Evolutionary conservation across 1,284 basidiomycete species (phyloP).

Genomic region (Meira miltonrushii): DNA sequence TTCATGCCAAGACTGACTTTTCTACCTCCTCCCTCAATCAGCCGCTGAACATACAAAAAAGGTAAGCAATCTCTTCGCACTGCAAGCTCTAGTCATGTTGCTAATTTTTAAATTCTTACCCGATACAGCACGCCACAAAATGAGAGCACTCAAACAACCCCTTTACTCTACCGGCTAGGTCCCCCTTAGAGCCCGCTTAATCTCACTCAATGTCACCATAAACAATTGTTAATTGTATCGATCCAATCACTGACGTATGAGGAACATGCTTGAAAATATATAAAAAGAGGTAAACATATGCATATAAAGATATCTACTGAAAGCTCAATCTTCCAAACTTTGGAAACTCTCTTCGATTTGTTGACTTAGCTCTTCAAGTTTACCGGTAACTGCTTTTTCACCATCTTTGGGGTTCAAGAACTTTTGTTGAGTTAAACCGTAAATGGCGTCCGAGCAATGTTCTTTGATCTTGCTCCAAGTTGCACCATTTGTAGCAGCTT

Average conservation of each 20-base stretch:
- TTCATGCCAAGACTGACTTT: too few relatives aligned
- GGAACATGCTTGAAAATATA: too few relatives aligned
- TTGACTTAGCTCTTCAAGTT: constrained; percentile 44
- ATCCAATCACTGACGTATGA: too few relatives aligned
- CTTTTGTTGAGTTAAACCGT: constrained; percentile 95
- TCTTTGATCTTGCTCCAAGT: constrained; percentile 94
- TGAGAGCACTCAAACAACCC: too few relatives aligned
- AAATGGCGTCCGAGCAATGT: constrained; percentile 78
- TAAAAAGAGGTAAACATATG: too few relatives aligned
- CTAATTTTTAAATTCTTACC: not conserved
- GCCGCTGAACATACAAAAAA: constrained; percentile 9
- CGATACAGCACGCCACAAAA: too few relatives aligned
- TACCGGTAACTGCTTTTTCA: constrained; percentile 42
- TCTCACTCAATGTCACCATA: too few relatives aligned
- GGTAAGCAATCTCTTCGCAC: not conserved
- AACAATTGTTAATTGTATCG: too few relatives aligned
- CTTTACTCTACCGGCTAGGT: too few relatives aligned
- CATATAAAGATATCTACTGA: too few relatives aligned
- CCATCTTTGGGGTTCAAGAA: constrained; percentile 66
- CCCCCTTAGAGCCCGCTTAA: too few relatives aligned
- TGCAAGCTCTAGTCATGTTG: not conserved
- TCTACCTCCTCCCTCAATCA: not conserved
- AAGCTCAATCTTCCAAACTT: constrained; percentile 38
- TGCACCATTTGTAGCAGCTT: constrained; percentile 65
- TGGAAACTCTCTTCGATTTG: constrained; percentile 50